phyloP scores from a whole-genome alignment of 306 rosid species.

The Pyrus communis region DNA sequence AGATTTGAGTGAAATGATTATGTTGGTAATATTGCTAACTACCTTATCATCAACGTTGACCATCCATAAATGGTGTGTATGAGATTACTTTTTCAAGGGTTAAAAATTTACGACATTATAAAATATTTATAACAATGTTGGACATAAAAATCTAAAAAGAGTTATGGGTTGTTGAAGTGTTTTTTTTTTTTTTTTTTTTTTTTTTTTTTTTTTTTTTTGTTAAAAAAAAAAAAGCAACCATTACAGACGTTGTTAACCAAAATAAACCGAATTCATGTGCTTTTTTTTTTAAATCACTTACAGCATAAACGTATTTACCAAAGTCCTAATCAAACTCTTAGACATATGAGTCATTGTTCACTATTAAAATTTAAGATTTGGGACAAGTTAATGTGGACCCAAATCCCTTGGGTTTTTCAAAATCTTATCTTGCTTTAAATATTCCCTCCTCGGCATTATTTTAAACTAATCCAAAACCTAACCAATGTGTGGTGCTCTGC shows the following conservation, averaged over 20 bases:
- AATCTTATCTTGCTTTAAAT: neutral
- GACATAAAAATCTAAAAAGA: too few relatives aligned
- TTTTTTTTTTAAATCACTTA: too few relatives aligned
- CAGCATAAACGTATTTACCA: neutral
- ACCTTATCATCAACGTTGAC: neutral
- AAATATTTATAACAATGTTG: too few relatives aligned
- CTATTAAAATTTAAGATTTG: neutral
- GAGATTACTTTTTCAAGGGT: too few relatives aligned
- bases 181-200: too few relatives aligned
- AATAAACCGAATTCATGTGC: too few relatives aligned
- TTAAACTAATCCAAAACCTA: neutral
- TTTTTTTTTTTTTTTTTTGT: too few relatives aligned
- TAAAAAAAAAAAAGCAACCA: too few relatives aligned
- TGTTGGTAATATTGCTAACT: neutral
- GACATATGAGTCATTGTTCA: neutral
- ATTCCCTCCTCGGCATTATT: neutral
- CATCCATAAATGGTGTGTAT: neutral
- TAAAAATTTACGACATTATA: too few relatives aligned
- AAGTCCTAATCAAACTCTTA: neutral
- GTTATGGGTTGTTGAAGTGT: rapidly evolving
- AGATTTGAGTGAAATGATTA: neutral
- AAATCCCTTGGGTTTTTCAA: neutral
- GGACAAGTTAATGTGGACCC: neutral
- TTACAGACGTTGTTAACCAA: neutral
- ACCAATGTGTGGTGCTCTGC: neutral